phyloP scores from a whole-genome alignment of 495 filamentous ascomycete genomes.

The Amniculicola lignicola region DNA sequence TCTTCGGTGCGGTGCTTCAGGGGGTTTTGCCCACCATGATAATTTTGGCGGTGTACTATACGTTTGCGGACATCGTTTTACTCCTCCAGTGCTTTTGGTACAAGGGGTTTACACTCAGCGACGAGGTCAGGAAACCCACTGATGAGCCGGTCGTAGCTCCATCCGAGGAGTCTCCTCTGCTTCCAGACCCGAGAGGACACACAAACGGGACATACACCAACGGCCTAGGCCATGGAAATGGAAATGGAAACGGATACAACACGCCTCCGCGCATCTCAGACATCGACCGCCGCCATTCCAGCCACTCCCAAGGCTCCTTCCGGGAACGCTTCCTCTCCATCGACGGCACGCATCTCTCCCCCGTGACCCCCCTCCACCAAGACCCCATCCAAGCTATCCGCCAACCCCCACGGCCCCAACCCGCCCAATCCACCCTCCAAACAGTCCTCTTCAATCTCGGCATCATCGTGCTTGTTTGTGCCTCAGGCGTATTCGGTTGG shows the following conservation, averaged over 20 bases:
- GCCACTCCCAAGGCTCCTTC: conserved; percentile 35
- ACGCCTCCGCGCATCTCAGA: conserved; percentile 23
- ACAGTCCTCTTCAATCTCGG: conserved; percentile 65
- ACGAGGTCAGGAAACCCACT: conserved; percentile 42
- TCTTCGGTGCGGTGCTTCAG: conserved; percentile 87
- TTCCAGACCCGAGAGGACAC: conserved; percentile 17
- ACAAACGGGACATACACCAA: conserved; percentile 16
- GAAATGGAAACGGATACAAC: conserved; percentile 11
- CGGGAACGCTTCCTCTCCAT: conserved; percentile 50
- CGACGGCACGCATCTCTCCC: conserved; percentile 69
- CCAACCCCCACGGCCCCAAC: conserved; percentile 43
- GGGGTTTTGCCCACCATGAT: conserved; percentile 95
- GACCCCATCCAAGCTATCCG: not conserved
- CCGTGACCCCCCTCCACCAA: conserved; percentile 62
- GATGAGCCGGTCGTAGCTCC: not conserved
- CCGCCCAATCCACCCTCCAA: conserved; percentile 41
- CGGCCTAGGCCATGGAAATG: conserved; percentile 11
- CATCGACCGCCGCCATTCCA: conserved; percentile 32
- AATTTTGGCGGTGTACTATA: conserved; percentile 93
- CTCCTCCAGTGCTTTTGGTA: conserved; percentile 92
- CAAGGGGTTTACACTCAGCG: conserved; percentile 70
- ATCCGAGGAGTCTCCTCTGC: conserved; percentile 32
- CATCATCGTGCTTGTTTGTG: conserved; percentile 73
- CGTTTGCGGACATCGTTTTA: conserved; percentile 85
- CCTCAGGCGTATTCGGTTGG: conserved; percentile 82